phyloP scores from a whole-genome alignment of 768 basidiomycete genomes.

The Strobilomyces dryophilus region DNA sequence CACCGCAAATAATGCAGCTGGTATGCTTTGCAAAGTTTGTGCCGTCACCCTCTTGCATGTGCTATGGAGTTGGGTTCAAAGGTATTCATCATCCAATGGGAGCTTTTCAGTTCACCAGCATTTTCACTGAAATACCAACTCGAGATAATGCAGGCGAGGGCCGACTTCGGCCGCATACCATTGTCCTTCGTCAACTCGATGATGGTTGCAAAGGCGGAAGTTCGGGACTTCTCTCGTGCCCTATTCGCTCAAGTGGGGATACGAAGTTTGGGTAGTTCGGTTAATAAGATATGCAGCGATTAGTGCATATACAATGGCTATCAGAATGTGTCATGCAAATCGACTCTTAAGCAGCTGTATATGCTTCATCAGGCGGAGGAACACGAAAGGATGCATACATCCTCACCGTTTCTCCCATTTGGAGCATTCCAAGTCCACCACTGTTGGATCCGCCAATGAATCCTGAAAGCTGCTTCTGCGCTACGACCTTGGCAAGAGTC shows the following conservation, averaged over 20 bases:
- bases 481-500: conserved; percentile 80
- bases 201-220: too few relatives aligned
- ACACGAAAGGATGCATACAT: too few relatives aligned
- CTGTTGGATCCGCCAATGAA: conserved; percentile 59
- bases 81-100: not conserved
- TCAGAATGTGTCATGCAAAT: conserved; percentile 5
- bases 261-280: too few relatives aligned
- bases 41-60: not conserved
- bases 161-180: too few relatives aligned
- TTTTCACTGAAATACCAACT: too few relatives aligned
- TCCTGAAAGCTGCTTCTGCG: conserved; percentile 50
- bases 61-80: not conserved
- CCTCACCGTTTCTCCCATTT: conserved; percentile 47
- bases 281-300: too few relatives aligned
- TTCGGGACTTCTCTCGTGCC: too few relatives aligned
- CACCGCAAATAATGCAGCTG: not conserved
- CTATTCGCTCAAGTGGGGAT: too few relatives aligned
- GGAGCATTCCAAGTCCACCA: conserved; percentile 60
- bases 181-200: too few relatives aligned
- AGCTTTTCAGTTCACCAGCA: not conserved
- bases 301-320: not conserved
- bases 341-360: conserved; percentile 14
- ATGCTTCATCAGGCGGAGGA: too few relatives aligned
- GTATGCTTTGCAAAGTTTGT: too few relatives aligned
- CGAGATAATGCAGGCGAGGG: too few relatives aligned